phyloP scores from a whole-genome alignment of 768 basidiomycete genomes.

The Cyclocybe cylindracea region DNA sequence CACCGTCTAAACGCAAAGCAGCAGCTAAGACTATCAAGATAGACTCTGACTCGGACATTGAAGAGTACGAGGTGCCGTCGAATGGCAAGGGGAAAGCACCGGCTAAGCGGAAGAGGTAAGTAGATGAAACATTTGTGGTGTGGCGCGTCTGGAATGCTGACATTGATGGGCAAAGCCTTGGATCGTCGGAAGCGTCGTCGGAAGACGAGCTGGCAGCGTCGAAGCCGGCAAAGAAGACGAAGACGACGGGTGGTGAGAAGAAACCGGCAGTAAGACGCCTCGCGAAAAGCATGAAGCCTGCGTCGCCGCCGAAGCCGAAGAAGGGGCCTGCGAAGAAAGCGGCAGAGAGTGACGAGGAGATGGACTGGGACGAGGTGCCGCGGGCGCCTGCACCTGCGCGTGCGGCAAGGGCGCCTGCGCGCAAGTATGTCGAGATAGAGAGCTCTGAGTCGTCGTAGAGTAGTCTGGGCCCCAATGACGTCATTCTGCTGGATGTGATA shows the following conservation, averaged over 20 bases:
- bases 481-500: conserved; percentile 17
- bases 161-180: conserved; percentile 8
- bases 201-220: conserved; percentile 9
- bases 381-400: conserved; percentile 24
- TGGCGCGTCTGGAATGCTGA: background rate
- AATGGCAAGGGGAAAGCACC: conserved; percentile 25
- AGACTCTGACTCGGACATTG: conserved; percentile 32
- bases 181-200: conserved; percentile 4
- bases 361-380: conserved; percentile 43
- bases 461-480: conserved; percentile 27
- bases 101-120: conserved; percentile 71
- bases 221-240: conserved; percentile 34
- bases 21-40: conserved; percentile 20
- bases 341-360: conserved; percentile 47
- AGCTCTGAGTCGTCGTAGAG: conserved; percentile 47
- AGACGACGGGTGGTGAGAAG: conserved; percentile 18
- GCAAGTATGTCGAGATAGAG: conserved; percentile 67
- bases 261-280: conserved; percentile 38
- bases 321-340: conserved; percentile 43
- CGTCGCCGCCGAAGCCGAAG: conserved; percentile 53
- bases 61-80: conserved; percentile 18
- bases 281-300: conserved; percentile 61
- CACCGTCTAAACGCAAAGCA: conserved; percentile 13
- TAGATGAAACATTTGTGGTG: background rate
- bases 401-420: conserved; percentile 37